Base-by-base conservation (phyloP, 2,329 filamentous ascomycete species). In the Phyllosticta capitalensis region DNA sequence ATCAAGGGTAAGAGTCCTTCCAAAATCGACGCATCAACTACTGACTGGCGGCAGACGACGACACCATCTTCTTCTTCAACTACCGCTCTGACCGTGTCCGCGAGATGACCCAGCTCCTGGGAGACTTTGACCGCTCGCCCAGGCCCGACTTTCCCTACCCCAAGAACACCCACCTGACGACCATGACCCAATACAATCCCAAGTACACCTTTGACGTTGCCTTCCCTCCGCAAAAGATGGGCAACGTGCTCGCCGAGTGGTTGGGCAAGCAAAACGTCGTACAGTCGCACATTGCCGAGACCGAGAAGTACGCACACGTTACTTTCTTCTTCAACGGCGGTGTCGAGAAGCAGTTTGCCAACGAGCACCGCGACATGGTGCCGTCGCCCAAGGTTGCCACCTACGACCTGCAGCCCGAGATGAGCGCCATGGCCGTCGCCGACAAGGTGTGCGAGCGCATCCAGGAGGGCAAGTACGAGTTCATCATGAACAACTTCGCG, bases 241-340 rank as follows among this genome's bases (percentile, higher is more conserved):
- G 87, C 73, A 95, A 99, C 68, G 94, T 99, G n/a, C 84, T 99
- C 55, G 94, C 94, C 21, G 94, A 99, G 79, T 97, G 92, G 85
- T 83, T 99, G 21, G 85, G 87, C 68, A 94, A 92, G 80, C 88
- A 97, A 76, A 84, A 83, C 52, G 81, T 95, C 63, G 87, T 92
- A 79, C 94, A 99, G 78, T 94, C 92, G 66, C 94, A 99, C 79
- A 84, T 97, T 66, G 94, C 94, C 60, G 94, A 99, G 83, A 99
- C 94, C 1, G 94, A 99, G 77, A 99, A 99, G 81, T 99, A 99
- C 75, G 94, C 94, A 38, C 94, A 99, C 79, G 94, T 99, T 64
- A 97, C 94, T 60, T 97, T 97, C 83, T 97, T 97, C 84, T 97
- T 97, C 86, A 99, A 99, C 78, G 94, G 94, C 61, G 94, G 94